Conservation (phyloP, 139 green algal genomes). For the Chlamydomonas sp. region DNA sequence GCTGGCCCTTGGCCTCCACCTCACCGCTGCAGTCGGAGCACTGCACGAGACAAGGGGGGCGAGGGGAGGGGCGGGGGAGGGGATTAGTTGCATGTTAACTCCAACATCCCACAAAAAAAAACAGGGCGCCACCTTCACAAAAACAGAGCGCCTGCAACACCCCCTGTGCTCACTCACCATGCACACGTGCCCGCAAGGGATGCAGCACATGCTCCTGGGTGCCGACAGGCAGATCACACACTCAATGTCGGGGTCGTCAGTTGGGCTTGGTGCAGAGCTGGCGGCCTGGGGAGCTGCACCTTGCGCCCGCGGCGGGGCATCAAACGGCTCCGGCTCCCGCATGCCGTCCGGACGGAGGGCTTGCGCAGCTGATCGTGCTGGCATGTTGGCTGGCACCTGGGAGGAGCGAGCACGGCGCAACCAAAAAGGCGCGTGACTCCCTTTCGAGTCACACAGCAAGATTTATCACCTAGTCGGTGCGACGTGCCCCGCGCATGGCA, state of each 20-base stretch:
- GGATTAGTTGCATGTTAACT: neutral
- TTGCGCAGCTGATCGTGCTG: too few relatives aligned
- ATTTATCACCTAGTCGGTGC: too few relatives aligned
- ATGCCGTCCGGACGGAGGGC: too few relatives aligned
- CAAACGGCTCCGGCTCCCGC: too few relatives aligned
- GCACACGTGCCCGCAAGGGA: slow-evolving; percentile 12
- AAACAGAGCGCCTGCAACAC: neutral
- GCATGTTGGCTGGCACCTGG: too few relatives aligned
- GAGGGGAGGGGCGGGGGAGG: neutral
- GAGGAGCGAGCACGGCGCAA: too few relatives aligned
- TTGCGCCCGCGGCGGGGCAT: too few relatives aligned
- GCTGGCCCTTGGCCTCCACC: neutral
- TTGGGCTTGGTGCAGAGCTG: neutral
- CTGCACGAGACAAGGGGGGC: neutral
- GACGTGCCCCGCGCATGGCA: too few relatives aligned
- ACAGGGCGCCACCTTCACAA: neutral
- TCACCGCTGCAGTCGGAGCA: slow-evolving; percentile 7
- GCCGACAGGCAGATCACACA: slow-evolving; percentile 16
- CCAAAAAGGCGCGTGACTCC: too few relatives aligned
- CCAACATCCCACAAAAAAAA: neutral
- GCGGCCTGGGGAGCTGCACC: neutral
- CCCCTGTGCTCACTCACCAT: neutral
- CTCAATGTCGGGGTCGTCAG: slow-evolving; percentile 5
- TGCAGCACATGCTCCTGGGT: slow-evolving; percentile 1
- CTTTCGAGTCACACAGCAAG: too few relatives aligned